Conservation (phyloP, 331 rosid genomes). For the Acacia pycnantha region DNA sequence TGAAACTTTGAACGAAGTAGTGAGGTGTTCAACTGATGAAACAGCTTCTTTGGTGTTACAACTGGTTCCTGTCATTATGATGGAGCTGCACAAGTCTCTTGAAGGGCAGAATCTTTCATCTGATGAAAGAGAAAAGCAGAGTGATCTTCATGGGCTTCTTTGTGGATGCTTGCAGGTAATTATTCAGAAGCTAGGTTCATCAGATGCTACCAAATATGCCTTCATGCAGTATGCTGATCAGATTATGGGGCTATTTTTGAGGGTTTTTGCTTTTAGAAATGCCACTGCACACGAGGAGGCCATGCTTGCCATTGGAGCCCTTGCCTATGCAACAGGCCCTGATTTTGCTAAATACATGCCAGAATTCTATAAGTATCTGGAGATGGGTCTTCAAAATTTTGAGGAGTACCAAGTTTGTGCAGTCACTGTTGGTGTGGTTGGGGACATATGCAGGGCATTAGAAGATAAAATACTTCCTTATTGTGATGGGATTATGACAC, state of each 20-base stretch:
- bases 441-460: conserved; percentile 85
- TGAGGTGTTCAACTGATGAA: conserved; percentile 81
- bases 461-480: conserved; percentile 85
- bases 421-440: conserved; percentile 89
- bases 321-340: conserved; percentile 73
- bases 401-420: conserved; percentile 93
- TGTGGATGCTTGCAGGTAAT: conserved; percentile 90
- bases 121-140: conserved; percentile 73
- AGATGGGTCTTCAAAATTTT: conserved; percentile 85
- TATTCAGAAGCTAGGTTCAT: conserved; percentile 80
- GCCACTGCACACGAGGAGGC: conserved; percentile 95
- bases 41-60: conserved; percentile 76
- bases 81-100: conserved; percentile 75
- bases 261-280: conserved; percentile 82
- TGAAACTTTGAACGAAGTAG: conserved; percentile 83
- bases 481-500: conserved; percentile 92
- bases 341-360: conserved; percentile 83
- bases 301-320: conserved; percentile 93
- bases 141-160: conserved; percentile 77
- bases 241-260: conserved; percentile 73
- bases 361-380: conserved; percentile 74
- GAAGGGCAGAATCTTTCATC: conserved; percentile 75
- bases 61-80: conserved; percentile 68
- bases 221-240: conserved; percentile 83
- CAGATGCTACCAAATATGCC: conserved; percentile 65